Percentiles rank a stretch among this genome's conserved stretches.
phyloP scores from a whole-genome alignment of 805 yeast species.

The Saccharomycopsis sp. region DNA sequence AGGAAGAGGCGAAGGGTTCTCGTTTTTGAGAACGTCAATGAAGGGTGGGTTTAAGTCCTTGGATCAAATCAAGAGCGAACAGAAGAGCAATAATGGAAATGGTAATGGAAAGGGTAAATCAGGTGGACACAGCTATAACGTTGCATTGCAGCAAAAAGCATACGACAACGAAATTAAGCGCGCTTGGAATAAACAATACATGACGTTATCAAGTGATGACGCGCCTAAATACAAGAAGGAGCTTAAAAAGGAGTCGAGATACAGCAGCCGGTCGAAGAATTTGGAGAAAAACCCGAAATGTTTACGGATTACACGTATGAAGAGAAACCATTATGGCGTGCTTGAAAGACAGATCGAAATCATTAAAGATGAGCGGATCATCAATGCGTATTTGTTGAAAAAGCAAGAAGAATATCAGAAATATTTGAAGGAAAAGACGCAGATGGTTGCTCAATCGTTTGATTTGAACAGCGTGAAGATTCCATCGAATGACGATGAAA shows the following conservation, averaged over 20 bases:
- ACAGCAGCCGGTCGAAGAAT: conserved; percentile 25
- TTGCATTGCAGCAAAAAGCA: conserved; percentile 79
- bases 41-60: conserved; percentile 76
- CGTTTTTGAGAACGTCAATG: conserved; percentile 86
- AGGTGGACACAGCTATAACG: conserved; percentile 67
- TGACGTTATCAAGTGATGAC: conserved; percentile 42
- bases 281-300: conserved; percentile 33
- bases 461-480: conserved; percentile 48
- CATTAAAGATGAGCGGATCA: conserved; percentile 79
- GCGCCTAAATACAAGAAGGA: conserved; percentile 32
- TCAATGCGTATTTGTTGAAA: conserved; percentile 61
- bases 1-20: conserved; percentile 83
- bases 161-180: conserved; percentile 85
- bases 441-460: conserved; percentile 24
- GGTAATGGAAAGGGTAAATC: conserved; percentile 30
- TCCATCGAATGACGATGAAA: conserved; percentile 78
- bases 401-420: conserved; percentile 28
- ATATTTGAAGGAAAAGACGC: conserved; percentile 36
- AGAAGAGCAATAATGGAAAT: conserved; percentile 20
- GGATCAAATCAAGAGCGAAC: conserved; percentile 26
- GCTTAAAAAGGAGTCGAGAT: conserved; percentile 26
- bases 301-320: conserved; percentile 67
- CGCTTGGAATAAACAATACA: conserved; percentile 84
- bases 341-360: conserved; percentile 75
- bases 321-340: conserved; percentile 77